Conservation (phyloP, 1,284 basidiomycete genomes). For the Ustilago vetiveriae region DNA sequence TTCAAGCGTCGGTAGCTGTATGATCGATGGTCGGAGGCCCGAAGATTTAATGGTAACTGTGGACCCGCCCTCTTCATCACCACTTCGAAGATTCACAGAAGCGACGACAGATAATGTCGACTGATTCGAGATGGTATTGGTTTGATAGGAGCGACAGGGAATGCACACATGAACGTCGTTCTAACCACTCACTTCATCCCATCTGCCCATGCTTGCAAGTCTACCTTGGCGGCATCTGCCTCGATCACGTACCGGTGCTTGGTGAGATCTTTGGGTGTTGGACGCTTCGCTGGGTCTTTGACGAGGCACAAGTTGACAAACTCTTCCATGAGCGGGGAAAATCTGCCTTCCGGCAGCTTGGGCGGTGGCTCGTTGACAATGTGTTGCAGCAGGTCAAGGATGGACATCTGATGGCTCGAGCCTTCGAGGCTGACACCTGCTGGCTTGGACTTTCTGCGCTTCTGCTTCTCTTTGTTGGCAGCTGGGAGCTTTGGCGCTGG, state of each 20-base stretch:
- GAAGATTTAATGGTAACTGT: too few species aligned
- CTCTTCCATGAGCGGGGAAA: constrained; percentile 54
- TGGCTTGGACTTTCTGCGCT: constrained; percentile 63
- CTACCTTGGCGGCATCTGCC: constrained; percentile 41
- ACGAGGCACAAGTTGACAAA: constrained; percentile 62
- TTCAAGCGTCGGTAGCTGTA: too few species aligned
- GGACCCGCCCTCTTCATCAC: too few species aligned
- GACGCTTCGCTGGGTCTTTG: constrained; percentile 59
- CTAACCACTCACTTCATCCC: constrained; percentile 26
- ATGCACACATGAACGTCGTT: background rate
- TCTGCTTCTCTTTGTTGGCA: constrained; percentile 55
- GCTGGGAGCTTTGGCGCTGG: constrained; percentile 31
- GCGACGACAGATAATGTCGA: background rate
- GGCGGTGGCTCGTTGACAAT: constrained; percentile 78
- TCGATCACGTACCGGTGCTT: constrained; percentile 52
- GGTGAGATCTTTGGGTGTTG: constrained; percentile 62
- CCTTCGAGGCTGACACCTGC: constrained; percentile 88
- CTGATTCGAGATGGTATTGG: background rate
- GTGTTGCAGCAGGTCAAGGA: constrained; percentile 93
- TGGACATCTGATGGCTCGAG: constrained; percentile 92
- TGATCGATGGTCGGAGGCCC: too few species aligned
- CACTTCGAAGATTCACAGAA: too few species aligned
- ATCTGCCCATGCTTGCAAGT: constrained; percentile 55
- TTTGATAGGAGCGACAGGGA: background rate
- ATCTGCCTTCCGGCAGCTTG: constrained; percentile 53